Conservation (phyloP, 129 eudicot genomes). For the Saposhnikovia divaricata region DNA sequence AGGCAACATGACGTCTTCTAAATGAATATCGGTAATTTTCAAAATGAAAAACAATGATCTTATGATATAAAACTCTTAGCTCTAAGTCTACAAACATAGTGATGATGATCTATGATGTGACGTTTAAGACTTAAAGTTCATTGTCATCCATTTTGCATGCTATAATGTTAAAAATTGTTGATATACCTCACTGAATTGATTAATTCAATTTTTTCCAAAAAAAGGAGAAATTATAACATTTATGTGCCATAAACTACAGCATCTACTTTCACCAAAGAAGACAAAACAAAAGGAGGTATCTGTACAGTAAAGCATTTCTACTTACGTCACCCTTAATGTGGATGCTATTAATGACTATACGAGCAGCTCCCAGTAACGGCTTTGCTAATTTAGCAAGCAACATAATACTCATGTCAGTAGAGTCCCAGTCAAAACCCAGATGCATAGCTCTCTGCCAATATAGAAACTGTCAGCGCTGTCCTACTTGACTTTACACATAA, state of each 20-base stretch:
- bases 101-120: not conserved
- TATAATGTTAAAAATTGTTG: not conserved
- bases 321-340: conserved; percentile 97
- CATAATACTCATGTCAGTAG: conserved; percentile 71
- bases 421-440: conserved; percentile 93
- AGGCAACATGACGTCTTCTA: not conserved
- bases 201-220: not conserved
- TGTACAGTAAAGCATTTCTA: conserved; percentile 7
- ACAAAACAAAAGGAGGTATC: not conserved
- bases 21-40: not conserved
- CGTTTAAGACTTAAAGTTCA: too few species aligned
- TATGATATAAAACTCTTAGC: not conserved
- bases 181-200: not conserved
- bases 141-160: not conserved
- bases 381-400: conserved; percentile 82
- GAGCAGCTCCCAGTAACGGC: conserved; percentile 83
- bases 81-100: not conserved
- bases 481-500: not conserved
- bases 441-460: conserved; percentile 54
- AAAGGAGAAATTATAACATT: not conserved
- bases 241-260: not conserved
- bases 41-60: not conserved
- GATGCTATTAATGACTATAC: conserved; percentile 71
- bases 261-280: not conserved
- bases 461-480: not conserved